These are phyloP conservation scores for Austropuccinia psidii DNA, from an alignment of 1,284 basidiomycete genomes.

Conservation along the genomic window DNA sequence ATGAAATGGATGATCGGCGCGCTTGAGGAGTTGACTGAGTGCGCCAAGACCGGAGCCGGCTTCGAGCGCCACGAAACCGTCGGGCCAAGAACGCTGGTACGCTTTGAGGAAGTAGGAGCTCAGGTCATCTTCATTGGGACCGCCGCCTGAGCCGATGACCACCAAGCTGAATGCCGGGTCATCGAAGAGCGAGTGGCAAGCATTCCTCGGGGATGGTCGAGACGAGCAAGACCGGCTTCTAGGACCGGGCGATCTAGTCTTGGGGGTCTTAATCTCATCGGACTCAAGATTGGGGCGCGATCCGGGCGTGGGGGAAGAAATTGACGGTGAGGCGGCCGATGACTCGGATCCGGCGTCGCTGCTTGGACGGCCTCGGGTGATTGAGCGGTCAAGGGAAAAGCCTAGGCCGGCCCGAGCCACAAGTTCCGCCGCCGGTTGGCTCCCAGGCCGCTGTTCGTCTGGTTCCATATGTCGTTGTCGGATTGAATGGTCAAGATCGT, in stretches of 20 bases:
- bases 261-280: no score
- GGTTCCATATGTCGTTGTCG: no score
- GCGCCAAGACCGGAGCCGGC: constrained; percentile 46
- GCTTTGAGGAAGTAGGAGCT: constrained; percentile 49
- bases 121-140: constrained; percentile 49
- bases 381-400: no score
- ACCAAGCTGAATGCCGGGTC: constrained; percentile 37
- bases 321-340: neutral
- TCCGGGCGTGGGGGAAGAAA: neutral
- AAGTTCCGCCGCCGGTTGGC: no score
- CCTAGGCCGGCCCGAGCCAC: no score
- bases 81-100: constrained; percentile 43
- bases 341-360: constrained; percentile 5
- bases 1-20: constrained; percentile 38
- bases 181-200: constrained; percentile 43
- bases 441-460: no score
- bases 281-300: neutral
- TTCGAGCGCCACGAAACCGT: constrained; percentile 47
- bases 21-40: constrained; percentile 40
- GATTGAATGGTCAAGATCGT: no score
- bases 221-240: neutral
- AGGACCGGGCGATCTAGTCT: neutral
- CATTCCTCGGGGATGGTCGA: constrained; percentile 38
- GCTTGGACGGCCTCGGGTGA: neutral
- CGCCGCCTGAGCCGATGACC: constrained; percentile 49